Evolutionary conservation across 1,139 yeast genomes (phyloP), one percentile per base, ranked within the genome.

Genomic region (Yamadazyma buinensis): DNA sequence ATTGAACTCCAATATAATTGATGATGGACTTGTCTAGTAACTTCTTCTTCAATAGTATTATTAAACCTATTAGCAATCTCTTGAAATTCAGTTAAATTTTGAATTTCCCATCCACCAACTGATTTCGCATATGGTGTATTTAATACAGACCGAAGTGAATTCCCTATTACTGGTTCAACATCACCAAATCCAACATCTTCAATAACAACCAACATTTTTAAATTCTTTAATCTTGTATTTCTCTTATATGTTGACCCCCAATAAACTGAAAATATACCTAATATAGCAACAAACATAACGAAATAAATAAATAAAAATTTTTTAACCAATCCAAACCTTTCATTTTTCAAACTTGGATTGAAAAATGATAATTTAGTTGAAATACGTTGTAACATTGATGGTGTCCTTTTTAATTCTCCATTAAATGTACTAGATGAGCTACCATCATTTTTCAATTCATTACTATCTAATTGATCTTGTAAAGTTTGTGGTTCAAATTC

Each of bases 1-100:
- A 73, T 50, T 2, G 72, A 59, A 2, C 61, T 52, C 78, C 78
- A 73, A 40, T 58, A 67, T 9, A 54, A 27, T 44, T 72, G 76
- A 39, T 67, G 71, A 48, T 72, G 74, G 4, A 73, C 55, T 36
- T 57, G 57, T 14, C 63, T 44, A 15, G 34, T 32, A 18, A 72
- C 46, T 46, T 64, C 71, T 27, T 52, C 55, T 36, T 42, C 57
- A 10, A 55, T 44, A 13, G 63, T 55, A 33, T 64, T 61, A 31
- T 57, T 49, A 34, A 63, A 59, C 4, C 46, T 43, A 0, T 47
- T 45, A 6, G 75, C 73, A 33, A 49, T 44, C 12, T 44, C 39
- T 32, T 46, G 42, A 42, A 68, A 49, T 41, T 54, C 51, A 27
- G 57, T 52, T 44, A 56, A 31, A 43, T 55, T 47, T 29, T 39